phyloP scores from a whole-genome alignment of 345 rosid genomes.

The Ceriops zippeliana region DNA sequence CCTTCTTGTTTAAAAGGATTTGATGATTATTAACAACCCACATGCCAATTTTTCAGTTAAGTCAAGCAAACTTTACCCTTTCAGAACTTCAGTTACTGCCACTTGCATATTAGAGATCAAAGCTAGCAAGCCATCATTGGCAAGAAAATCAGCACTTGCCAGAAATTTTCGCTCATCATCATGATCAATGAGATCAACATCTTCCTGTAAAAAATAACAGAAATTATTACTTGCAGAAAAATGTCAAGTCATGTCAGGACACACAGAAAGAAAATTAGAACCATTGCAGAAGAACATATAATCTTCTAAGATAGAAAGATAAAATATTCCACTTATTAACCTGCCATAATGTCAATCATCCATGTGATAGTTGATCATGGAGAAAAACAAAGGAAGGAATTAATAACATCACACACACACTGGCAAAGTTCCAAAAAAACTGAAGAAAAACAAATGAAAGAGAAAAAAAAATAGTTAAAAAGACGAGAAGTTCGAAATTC shows the following conservation, averaged over 20 bases:
- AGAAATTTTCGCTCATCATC: slow-evolving; percentile 78
- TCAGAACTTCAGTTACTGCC: slow-evolving; percentile 65
- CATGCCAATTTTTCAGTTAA: neutral
- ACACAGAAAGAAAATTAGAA: slow-evolving; percentile 1
- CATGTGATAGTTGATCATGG: neutral
- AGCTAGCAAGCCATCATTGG: slow-evolving; percentile 52
- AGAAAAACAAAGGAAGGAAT: neutral
- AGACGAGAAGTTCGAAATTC: neutral
- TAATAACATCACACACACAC: neutral
- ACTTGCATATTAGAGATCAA: slow-evolving; percentile 58
- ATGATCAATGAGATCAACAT: slow-evolving; percentile 62
- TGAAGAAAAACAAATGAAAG: neutral
- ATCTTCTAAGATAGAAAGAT: neutral
- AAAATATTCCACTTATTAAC: neutral
- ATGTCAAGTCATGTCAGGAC: slow-evolving; percentile 2
- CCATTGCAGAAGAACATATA: neutral
- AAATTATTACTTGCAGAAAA: slow-evolving; percentile 7
- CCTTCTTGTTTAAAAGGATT: neutral
- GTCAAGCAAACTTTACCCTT: slow-evolving; percentile 47
- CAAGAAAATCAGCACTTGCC: slow-evolving; percentile 72
- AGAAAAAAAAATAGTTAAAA: neutral
- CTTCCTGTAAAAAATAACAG: slow-evolving; percentile 49
- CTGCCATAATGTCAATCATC: neutral
- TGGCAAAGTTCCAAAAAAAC: neutral
- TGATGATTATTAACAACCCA: neutral